Evolutionary conservation across 2,329 filamentous ascomycete genomes (phyloP).

Genomic region (Paraphaeosphaeria minitans): DNA sequence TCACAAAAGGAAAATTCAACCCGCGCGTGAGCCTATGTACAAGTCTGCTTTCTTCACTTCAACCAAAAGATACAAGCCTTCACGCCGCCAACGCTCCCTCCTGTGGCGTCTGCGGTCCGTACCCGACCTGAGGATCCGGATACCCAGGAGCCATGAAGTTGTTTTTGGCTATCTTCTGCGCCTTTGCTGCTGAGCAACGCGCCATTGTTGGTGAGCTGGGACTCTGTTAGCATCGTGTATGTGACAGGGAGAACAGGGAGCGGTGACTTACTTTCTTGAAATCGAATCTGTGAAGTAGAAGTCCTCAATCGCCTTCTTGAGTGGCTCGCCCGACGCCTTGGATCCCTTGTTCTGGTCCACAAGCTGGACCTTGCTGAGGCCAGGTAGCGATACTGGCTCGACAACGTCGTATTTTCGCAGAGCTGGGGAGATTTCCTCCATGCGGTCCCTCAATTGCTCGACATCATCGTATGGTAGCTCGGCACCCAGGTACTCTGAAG

Average conservation of each 20-base stretch:
- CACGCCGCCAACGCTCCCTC: slow-evolving; percentile 24
- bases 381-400: slow-evolving; percentile 73
- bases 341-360: slow-evolving; percentile 94
- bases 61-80: slow-evolving; percentile 21
- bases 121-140: slow-evolving; percentile 48
- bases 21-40: slow-evolving; percentile 36
- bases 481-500: slow-evolving; percentile 85
- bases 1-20: slow-evolving; percentile 22
- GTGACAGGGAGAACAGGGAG: neutral
- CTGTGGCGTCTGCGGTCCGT: slow-evolving; percentile 42
- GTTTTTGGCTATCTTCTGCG: slow-evolving; percentile 56
- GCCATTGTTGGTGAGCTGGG: slow-evolving; percentile 95
- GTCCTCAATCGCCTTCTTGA: slow-evolving; percentile 89
- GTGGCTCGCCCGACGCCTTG: slow-evolving; percentile 70
- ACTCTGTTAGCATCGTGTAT: slow-evolving; percentile 20
- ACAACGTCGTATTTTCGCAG: slow-evolving; percentile 89
- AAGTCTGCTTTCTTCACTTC: slow-evolving; percentile 24
- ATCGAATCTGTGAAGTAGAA: slow-evolving; percentile 99
- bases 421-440: slow-evolving; percentile 92
- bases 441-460: slow-evolving; percentile 84
- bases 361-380: slow-evolving; percentile 89
- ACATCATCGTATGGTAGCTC: slow-evolving; percentile 94
- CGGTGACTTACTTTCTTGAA: slow-evolving; percentile 83
- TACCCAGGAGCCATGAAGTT: slow-evolving; percentile 59
- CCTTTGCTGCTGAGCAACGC: slow-evolving; percentile 92